Conservation (phyloP, 768 basidiomycete genomes). For the Russula lepida region DNA sequence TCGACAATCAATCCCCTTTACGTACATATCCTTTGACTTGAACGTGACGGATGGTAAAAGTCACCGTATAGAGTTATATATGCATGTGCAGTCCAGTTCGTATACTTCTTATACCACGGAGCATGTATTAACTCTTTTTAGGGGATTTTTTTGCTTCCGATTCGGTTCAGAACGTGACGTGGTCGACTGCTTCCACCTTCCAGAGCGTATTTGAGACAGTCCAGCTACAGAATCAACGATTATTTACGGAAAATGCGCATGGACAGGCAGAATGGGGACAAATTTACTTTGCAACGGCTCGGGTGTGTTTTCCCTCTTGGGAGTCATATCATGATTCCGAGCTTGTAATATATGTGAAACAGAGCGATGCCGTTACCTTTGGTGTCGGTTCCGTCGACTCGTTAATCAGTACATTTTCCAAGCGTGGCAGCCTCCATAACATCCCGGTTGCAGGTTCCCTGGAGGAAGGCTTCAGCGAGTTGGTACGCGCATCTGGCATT, state of each 20-base stretch:
- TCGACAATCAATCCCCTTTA: constrained; percentile 29
- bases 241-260: background rate
- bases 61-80: constrained; percentile 28
- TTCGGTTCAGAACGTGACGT: background rate
- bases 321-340: background rate
- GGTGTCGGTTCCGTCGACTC: background rate
- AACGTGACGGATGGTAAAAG: constrained; percentile 22
- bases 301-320: background rate
- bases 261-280: constrained; percentile 15
- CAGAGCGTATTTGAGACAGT: constrained; percentile 7
- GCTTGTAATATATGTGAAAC: background rate
- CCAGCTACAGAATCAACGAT: background rate
- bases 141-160: background rate
- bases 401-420: background rate
- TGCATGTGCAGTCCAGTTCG: constrained; percentile 27
- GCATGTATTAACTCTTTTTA: background rate
- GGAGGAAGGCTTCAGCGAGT: background rate
- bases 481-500: background rate
- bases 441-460: background rate
- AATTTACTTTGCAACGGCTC: constrained; percentile 5
- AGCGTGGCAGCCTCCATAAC: background rate
- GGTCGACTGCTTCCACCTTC: background rate
- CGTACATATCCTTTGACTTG: constrained; percentile 25
- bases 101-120: background rate
- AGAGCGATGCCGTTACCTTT: background rate